Base-by-base conservation (phyloP, 148 eudicot species). In the Bassia scoparia region DNA sequence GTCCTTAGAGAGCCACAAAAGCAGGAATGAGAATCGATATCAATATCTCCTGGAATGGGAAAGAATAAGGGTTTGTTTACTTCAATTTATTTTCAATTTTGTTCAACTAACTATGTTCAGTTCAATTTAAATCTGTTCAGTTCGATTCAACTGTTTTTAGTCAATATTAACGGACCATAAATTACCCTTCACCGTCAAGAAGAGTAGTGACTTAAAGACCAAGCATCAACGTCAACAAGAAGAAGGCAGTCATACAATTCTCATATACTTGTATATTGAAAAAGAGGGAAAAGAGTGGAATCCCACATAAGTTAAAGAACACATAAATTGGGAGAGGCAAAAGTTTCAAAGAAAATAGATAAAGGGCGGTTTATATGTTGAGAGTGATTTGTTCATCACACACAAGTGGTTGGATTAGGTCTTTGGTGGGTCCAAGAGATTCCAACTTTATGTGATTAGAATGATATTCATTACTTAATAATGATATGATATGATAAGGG, bases 391-490 rank as follows among this genome's bases (percentile, higher is more conserved):
- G 53, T 61, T 50, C 50, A 78, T 50, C 10, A 35, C 46, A 11
- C 10, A 35, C 46, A 11, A 78, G 81, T 73, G 64, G 77, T 78
- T 78, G 77, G 81, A 78, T 78, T 78, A 78, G 81, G 81, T 78
- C 81, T 73, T 60, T 73, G 48, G 58, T 49, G 81, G 81, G 77
- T 30, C 81, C 81, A 7, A 35, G 10, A 73, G 62, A 73, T 78
- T 73, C 81, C 74, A 48, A 63, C 69, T 67, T 78, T 73, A 61
- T 38, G 64, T 52, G 75, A 73, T 73, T 73, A 68, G 73, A 30
- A 73, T 34, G 81, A 73, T 73, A 73, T 78, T 78, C 66, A 58
- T 41, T 41, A 41, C 10, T 10, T 41, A 41, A 5, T 41, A 4
- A 5, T 10, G 5, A 5, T 10, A 11, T 41, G 5, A 4, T 10